Conservation (phyloP, 2,329 filamentous ascomycete genomes). For the Sclerotinia spermophila region DNA sequence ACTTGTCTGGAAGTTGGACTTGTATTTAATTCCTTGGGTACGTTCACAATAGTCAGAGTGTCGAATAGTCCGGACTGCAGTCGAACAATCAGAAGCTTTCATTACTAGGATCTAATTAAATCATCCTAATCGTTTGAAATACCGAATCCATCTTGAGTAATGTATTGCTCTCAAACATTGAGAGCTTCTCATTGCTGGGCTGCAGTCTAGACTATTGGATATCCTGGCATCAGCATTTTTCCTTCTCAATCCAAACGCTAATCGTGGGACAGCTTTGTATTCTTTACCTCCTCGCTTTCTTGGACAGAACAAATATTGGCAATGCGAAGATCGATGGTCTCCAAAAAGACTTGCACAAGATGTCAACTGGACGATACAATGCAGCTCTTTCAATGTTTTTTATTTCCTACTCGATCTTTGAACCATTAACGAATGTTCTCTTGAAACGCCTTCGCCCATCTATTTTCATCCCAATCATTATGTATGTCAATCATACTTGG, state of each 20-base stretch:
- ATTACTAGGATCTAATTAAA: too few species aligned
- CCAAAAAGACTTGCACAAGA: conserved; percentile 53
- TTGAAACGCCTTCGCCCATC: conserved; percentile 70
- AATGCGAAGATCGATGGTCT: conserved; percentile 64
- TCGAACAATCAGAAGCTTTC: too few species aligned
- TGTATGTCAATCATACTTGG: conserved; percentile 49
- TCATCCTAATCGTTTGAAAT: too few species aligned
- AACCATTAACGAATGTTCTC: conserved; percentile 70
- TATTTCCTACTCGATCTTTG: conserved; percentile 75
- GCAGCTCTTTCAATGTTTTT: conserved; percentile 78
- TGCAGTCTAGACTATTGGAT: too few species aligned
- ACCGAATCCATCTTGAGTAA: too few species aligned
- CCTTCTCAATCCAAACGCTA: neutral
- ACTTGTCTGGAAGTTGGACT: conserved; percentile 59
- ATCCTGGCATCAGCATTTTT: too few species aligned
- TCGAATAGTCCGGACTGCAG: too few species aligned
- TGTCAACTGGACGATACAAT: conserved; percentile 67
- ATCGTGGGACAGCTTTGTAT: conserved; percentile 55
- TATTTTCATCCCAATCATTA: conserved; percentile 77
- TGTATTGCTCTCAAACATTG: too few species aligned
- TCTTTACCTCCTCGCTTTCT: conserved; percentile 70
- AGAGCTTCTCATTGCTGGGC: too few species aligned
- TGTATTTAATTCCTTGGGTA: conserved; percentile 57
- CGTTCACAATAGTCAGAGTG: conserved; percentile 19
- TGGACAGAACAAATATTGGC: conserved; percentile 76